Evolutionary conservation across 306 rosid species (phyloP), one percentile per base, ranked within the genome.

Genomic region (Datisca glomerata): DNA sequence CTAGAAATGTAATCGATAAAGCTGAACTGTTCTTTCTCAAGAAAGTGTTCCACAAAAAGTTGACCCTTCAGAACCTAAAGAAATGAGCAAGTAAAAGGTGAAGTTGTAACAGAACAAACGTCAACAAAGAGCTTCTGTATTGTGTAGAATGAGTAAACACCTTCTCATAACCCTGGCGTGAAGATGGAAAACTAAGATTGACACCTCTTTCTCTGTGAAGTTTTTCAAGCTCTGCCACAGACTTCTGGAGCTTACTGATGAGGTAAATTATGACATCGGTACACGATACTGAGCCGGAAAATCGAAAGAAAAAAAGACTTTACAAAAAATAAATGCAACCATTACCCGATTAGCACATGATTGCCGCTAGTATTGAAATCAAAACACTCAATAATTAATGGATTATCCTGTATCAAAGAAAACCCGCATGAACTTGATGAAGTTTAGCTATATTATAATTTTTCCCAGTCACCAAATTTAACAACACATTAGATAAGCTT

Each of bases 1-100:
- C 70, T 75, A 12, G 91, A 79, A 60, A 83, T 74, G 66, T 89
- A 89, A 48, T 89, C 98, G 14, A 89, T 55, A 64, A 89, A 89
- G 50, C 74, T 83, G 64, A 60, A 75, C 11, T 72, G 93, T 25
- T 68, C 68, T 66, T 63, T 89, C 66, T 80, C 91, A 37, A 21
- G 7, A 25, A 60, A 83, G 12, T 59, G 76, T 38, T 89, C 95
- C 60, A 83, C 95, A 56, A 74, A 83, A 15, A 89, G 65, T 63
- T 74, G 79, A 47, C 95, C 81, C 69, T 83, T 83, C 31, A 80
- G 54, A 47, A 65, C 59, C 94, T 87, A 48, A 14, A 52, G 2
- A 6, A 9, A 57, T 43, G 51, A 45, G 29, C 6, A 41, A 28
- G 35, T 27, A 51, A n/a, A 21, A 43, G 56, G n/a, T 44, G 40